These are phyloP conservation scores for Ophiosphaerella korrae DNA, from an alignment of 2,329 filamentous ascomycete genomes.

Conservation along the genomic window DNA sequence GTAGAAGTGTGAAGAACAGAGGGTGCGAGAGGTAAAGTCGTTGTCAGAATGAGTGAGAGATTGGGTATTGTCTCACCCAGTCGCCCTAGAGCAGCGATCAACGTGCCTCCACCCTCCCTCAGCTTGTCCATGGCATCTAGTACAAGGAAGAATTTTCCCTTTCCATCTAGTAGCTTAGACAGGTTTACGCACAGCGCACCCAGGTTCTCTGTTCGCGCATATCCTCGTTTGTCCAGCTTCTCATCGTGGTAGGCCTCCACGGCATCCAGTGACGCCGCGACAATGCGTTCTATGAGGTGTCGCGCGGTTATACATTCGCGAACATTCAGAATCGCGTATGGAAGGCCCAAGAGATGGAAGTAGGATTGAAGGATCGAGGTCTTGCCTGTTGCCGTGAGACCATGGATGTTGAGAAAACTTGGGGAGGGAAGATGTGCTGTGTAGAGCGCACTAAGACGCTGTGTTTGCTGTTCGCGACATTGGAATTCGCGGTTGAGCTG, in stretches of 20 bases:
- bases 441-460: constrained; percentile 52
- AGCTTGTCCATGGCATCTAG: constrained; percentile 88
- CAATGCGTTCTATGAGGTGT: constrained; percentile 75
- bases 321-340: constrained; percentile 68
- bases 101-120: constrained; percentile 75
- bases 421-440: constrained; percentile 68
- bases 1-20: constrained; percentile 70
- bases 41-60: constrained; percentile 77
- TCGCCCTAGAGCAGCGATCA: constrained; percentile 80
- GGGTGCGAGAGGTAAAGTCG: constrained; percentile 71
- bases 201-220: constrained; percentile 77
- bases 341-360: constrained; percentile 58
- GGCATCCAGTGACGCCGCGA: constrained; percentile 57
- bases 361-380: constrained; percentile 70
- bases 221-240: constrained; percentile 49
- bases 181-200: constrained; percentile 77
- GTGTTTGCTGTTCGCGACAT: constrained; percentile 55
- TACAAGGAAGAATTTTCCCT: constrained; percentile 75
- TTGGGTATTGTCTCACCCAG: constrained; percentile 80
- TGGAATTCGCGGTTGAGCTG: constrained; percentile 46
- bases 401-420: constrained; percentile 78
- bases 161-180: constrained; percentile 63
- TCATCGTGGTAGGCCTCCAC: constrained; percentile 49
- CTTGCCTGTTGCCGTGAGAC: constrained; percentile 87
- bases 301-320: constrained; percentile 78